Evolutionary conservation across 108 stramenopile species (phyloP), one percentile per base, ranked within the genome.

Genomic region (Fistulifera solaris): DNA sequence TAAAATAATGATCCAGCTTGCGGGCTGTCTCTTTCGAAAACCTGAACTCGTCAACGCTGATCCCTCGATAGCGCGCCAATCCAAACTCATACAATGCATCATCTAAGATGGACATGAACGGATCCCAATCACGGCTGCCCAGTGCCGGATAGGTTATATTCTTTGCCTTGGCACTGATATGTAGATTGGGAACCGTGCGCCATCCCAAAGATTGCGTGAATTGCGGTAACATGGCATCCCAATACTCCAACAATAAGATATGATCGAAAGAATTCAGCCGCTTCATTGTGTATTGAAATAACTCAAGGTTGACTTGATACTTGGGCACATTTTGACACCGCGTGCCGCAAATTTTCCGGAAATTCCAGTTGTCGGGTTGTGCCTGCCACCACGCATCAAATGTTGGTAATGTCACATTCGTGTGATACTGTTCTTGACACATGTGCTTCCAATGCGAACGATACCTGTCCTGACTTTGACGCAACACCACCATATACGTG

Each of bases 311-410:
- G 27, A 71, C 45, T 50, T 62, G 64, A 60, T 40, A 71, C 50
- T 71, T 71, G 27, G 64, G 60, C 14, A 40, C 28, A 1, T n/a
- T 2, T 40, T 38, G 47, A 45, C 70, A 71, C 21, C 41, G 21
- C 27, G 60, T 26, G 5, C 70, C 70, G 38, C 70, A 71, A 15
- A 71, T 51, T 38, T 64, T 65, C 6, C 70, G 64, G 5, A 64
- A 17, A 50, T 52, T 71, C 58, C 63, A 71, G 46, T 71, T 71
- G 45, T 71, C 70, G 2, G 70, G 70, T 62, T 71, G 70, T 40
- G 59, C 60, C 1, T n/a, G 1, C 13, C 28, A 56, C 70, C 70
- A 71, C 38, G 26, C 18, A 38, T 38, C 21, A 38, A 57, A 57
- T 15, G 5, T 44, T 3, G 31, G 31, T 8, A 35, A 35, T 4